Evolutionary conservation across 2,329 filamentous ascomycete genomes (phyloP).

Genomic region (Atkinsonella texensis): DNA sequence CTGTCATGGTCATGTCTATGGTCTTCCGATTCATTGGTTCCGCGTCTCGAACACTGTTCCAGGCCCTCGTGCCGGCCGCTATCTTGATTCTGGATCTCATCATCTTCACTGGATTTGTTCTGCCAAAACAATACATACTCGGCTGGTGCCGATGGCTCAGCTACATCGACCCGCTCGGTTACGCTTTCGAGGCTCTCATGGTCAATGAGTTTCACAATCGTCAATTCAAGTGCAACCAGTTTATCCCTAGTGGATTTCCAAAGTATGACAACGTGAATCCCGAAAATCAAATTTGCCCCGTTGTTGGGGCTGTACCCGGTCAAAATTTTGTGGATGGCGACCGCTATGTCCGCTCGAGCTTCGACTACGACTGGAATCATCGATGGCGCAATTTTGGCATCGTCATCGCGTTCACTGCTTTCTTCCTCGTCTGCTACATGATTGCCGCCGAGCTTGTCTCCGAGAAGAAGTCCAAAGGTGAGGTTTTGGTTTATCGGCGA

Average conservation of each 20-base stretch:
- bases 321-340: slow-evolving; percentile 42
- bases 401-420: slow-evolving; percentile 50
- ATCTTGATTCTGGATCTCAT: slow-evolving; percentile 53
- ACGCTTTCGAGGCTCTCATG: slow-evolving; percentile 71
- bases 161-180: slow-evolving; percentile 67
- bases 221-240: slow-evolving; percentile 40
- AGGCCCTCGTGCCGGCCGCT: slow-evolving; percentile 49
- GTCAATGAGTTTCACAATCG: slow-evolving; percentile 69
- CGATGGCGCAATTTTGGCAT: slow-evolving; percentile 64
- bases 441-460: slow-evolving; percentile 53
- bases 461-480: slow-evolving; percentile 60
- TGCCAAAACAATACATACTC: slow-evolving; percentile 57
- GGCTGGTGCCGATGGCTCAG: slow-evolving; percentile 76
- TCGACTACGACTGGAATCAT: slow-evolving; percentile 44
- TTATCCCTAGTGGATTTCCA: slow-evolving; percentile 25
- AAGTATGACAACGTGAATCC: slow-evolving; percentile 15
- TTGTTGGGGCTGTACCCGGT: slow-evolving; percentile 46
- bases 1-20: slow-evolving; percentile 72
- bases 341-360: slow-evolving; percentile 40
- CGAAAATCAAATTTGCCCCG: slow-evolving; percentile 42
- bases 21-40: slow-evolving; percentile 75
- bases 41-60: slow-evolving; percentile 56
- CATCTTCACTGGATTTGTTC: slow-evolving; percentile 59
- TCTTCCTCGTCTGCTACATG: slow-evolving; percentile 51
- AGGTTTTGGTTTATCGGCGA: slow-evolving; percentile 62